Base-by-base conservation (phyloP, 129 eudicot species). In the Flaveria brownii region DNA sequence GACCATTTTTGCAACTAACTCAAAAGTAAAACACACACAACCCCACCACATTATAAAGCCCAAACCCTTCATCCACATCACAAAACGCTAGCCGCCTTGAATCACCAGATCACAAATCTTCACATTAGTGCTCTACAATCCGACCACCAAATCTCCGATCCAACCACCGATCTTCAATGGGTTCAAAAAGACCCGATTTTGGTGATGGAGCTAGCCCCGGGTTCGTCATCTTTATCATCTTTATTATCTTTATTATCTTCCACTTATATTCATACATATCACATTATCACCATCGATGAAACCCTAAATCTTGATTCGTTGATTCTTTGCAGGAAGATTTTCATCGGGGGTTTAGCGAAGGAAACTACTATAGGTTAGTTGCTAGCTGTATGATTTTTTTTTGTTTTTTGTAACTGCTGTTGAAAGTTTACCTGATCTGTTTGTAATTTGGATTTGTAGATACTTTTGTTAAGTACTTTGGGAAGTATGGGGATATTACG, bases 141-240 rank as follows among this genome's bases (percentile, higher is more conserved):
- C 28, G 17, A 33, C 6, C 63, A 46, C 20, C 52, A 17, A 65
- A 28, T 30, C 51, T 20, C 78, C 50, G 18, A 56, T 45, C 46
- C 68, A 12, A 17, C 20, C 25, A 72, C 16, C 22, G 25, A 6
- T 66, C 73, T 39, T 14, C 80, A 82, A 93, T 93, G 98, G 92
- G 83, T 70, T 91, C 97, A 70, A 93, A 80, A 82, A 82, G 83
- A 62, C 60, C 88, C 54, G 90, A 90, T 56, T 91, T 70, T 8
- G 96, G 96, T 62, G 92, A 90, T 65, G 98, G 92, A 16, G 96
- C 98, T 61, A 93, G 95, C 77, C 98, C 98, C 0, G 98, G 98
- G 98, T 93, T 36, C 75, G 86, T 79, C 46, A 71, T 17, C 25
- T 47, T 28, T 17, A 11, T 6, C 8, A 10, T 8, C 63, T 33